Evolutionary conservation across 805 yeast genomes (phyloP).

Genomic region (Blastobotrys americana): DNA sequence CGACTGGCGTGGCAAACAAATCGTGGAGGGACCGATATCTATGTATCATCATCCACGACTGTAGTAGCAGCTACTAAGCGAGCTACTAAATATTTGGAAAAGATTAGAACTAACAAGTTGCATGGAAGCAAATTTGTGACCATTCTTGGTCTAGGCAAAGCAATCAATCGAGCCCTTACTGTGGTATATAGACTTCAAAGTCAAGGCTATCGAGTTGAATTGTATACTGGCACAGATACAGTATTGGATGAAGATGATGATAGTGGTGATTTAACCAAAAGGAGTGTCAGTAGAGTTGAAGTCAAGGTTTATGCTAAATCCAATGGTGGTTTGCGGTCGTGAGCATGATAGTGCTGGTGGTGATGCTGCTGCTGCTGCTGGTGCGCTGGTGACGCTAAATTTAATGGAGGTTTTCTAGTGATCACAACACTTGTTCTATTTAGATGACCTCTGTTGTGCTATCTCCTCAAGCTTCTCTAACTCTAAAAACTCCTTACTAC

Average conservation of each 20-base stretch:
- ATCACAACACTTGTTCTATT: conserved; percentile 14
- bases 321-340: no score
- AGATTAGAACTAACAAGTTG: conserved; percentile 37
- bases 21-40: conserved; percentile 35
- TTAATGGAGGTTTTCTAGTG: no score
- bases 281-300: conserved; percentile 40
- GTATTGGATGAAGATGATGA: conserved; percentile 57
- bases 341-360: no score
- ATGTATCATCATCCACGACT: conserved; percentile 61
- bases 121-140: conserved; percentile 42
- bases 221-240: conserved; percentile 55
- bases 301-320: conserved; percentile 31
- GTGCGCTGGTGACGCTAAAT: no score
- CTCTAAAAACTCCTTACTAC: conserved; percentile 46
- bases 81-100: conserved; percentile 44
- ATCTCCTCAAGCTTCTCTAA: conserved; percentile 39
- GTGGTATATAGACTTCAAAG: conserved; percentile 54
- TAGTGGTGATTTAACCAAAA: conserved; percentile 28
- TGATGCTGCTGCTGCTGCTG: no score
- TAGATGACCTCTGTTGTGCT: conserved; percentile 28
- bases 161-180: conserved; percentile 56
- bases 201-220: conserved; percentile 46
- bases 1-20: conserved; percentile 33
- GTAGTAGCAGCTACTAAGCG: conserved; percentile 66
- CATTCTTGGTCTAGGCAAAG: conserved; percentile 69